Conservation (phyloP, 352 stramenopile species). For the Globisporangium radiosum region DNA sequence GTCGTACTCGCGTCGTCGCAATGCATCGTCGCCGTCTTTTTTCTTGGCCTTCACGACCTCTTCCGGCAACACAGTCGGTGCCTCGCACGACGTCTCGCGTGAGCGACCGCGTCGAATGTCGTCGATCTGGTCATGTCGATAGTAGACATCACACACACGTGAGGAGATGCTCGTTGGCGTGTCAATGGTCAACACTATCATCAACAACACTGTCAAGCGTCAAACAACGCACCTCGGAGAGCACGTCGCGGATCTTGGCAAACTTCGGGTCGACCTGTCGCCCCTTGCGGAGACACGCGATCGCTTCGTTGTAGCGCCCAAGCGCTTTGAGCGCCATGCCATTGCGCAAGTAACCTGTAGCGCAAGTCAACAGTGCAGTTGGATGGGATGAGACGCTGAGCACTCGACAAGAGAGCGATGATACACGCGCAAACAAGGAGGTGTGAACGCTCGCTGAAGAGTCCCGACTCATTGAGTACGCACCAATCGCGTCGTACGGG, state of each 20-base stretch:
- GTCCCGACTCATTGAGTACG: neutral
- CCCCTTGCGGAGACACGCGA: constrained; percentile 56
- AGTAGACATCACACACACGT: neutral
- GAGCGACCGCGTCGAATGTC: constrained; percentile 10
- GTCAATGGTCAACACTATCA: no score
- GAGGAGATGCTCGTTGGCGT: neutral
- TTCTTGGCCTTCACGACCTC: constrained; percentile 17
- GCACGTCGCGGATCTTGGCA: constrained; percentile 44
- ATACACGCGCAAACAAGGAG: no score
- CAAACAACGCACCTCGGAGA: constrained; percentile 30
- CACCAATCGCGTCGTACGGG: constrained; percentile 89
- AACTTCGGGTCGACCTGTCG: constrained; percentile 72
- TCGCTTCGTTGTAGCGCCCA: constrained; percentile 64
- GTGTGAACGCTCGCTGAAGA: no score
- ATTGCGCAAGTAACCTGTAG: constrained; percentile 85
- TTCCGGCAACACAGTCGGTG: constrained; percentile 10
- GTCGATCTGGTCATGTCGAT: constrained; percentile 6
- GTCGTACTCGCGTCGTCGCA: constrained; percentile 44
- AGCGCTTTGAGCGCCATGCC: constrained; percentile 87
- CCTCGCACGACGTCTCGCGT: constrained; percentile 23
- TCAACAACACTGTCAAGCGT: no score
- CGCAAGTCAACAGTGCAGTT: neutral
- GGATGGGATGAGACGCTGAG: no score
- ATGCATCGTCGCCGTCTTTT: constrained; percentile 35
- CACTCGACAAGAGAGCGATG: neutral